Evolutionary conservation across 208 protist genomes (phyloP), one percentile per base, ranked within the genome.

Genomic region (Leishmania turanica): DNA sequence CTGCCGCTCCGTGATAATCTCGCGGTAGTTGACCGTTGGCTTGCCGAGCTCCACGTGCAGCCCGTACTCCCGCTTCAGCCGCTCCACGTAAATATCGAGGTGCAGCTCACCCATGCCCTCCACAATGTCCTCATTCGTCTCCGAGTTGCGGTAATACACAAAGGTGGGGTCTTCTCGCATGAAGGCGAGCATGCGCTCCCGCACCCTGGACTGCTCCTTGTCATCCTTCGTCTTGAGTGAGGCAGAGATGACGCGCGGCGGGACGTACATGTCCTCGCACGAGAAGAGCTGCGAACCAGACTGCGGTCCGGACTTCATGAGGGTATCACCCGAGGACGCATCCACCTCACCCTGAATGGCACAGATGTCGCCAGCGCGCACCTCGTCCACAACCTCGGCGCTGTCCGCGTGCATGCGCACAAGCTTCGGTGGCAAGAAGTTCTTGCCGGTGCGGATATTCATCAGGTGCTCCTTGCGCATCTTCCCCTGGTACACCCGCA

Each of bases 401-500:
- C 98, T 98, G 84, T 99, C 95, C 0, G 99, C 93, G 91, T 99
- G 99, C 99, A 99, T 99, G 84, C 98, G 96, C 31, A 99, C 98
- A 51, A 99, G 94, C 81, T 99, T 97, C 7, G 98, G 96, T 5
- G 99, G 96, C 58, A 98, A 93, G 82, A 97, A 96, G 34, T 79
- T 95, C 85, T 97, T 97, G 49, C 91, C 89, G 24, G 90, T 97
- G 71, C 95, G 93, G 58, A 96, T 90, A 87, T 97, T 97, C 77
- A 95, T 83, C 15, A 96, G 85, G 82, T 98, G 93, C 75, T 97
- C 97, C 84, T 96, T 96, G 75, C 95, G 95, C 80, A 99, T 92
- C 74, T 93, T 97, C 56, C 98, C 99, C 89, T 99, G 99, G 88
- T 99, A 99, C 64, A 99, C 95, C 74, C 99, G 97, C 58, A 99